Base-by-base conservation (phyloP, 2,329 filamentous ascomycete genomes). In the Pseudocercospora eumusae region DNA sequence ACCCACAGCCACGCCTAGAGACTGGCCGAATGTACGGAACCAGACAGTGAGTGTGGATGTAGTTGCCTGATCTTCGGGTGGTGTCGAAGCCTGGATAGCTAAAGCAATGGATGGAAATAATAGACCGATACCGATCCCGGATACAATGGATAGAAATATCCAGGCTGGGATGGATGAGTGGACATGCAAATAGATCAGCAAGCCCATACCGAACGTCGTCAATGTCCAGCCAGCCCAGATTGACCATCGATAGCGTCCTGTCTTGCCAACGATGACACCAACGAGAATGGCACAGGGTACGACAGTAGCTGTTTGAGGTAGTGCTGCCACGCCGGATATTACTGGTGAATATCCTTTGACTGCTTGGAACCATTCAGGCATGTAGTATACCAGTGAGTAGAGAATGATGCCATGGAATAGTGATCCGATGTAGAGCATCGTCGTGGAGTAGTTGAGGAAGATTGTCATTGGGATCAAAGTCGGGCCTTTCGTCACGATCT, bases 31-130 rank as follows among this genome's bases (percentile, higher is more conserved):
- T 5, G 63, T 36, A 15, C 61, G 57, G 15, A 52, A 27, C 55
- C 57, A 65, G 4, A 47, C 42, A 25, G 36, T 40, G n/a, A 65
- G 36, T 18, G 56, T 58, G 6, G 57, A 50, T 5, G 61, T 59
- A 28, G 61, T 56, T 18, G 61, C 61, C n/a, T 49, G 40, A 20
- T 65, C 53, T 25, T 63, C 50, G 15, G 33, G n/a, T 21, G 79
- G 76, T 1, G 83, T 80, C 0, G 85, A 79, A 8, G 88, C 88
- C 74, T 91, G 88, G 18, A 89, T 82, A 1, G 84, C 82, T 28
- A 89, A 83, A 0, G 79, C 81, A 76, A 88, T 84, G 13, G 83
- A 78, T 0, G 88, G 83, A 74, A 89, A 88, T 7, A 90, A 76
- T 59, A 89, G 81, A 1, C 88, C 88, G 2, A 84, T 81, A 13